These are phyloP conservation scores for Leishmania major DNA, from an alignment of 208 protist genomes.

Conservation along the genomic window DNA sequence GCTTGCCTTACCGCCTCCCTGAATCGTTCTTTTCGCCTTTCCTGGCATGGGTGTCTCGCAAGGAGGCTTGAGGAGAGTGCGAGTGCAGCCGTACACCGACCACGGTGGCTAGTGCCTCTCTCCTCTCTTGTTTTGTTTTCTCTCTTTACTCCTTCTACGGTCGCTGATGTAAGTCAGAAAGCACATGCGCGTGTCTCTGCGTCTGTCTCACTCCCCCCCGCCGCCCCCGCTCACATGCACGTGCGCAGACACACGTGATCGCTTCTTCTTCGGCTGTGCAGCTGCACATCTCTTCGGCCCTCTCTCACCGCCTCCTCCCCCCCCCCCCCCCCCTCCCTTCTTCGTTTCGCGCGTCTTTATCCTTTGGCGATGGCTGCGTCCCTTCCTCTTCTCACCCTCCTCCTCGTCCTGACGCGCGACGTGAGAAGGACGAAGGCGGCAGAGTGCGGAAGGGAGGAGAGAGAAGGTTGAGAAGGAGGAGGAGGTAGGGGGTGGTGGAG, in stretches of 20 bases:
- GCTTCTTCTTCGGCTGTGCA: neutral
- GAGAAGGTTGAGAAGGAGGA: neutral
- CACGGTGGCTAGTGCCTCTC: neutral
- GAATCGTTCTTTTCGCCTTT: neutral
- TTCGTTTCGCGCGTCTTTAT: neutral
- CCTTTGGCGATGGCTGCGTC: neutral
- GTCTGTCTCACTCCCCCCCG: neutral
- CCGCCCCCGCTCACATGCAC: neutral
- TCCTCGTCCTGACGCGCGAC: neutral
- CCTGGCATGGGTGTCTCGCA: neutral
- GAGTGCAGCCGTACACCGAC: neutral
- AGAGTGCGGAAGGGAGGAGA: neutral
- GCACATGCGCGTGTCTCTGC: neutral
- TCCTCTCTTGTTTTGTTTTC: constrained; percentile 6
- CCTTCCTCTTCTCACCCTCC: neutral
- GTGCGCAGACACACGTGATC: constrained; percentile 7
- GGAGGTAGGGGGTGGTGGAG: neutral
- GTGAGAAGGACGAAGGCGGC: neutral
- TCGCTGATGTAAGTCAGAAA: constrained; percentile 20
- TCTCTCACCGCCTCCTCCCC: neutral
- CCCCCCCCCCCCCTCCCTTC: neutral
- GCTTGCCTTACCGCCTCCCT: neutral
- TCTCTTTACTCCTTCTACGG: constrained; percentile 10
- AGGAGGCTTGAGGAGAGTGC: neutral
- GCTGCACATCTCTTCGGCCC: neutral